phyloP scores from a whole-genome alignment of 805 yeast genomes.

The Kluyveromyces wickerhamii region DNA sequence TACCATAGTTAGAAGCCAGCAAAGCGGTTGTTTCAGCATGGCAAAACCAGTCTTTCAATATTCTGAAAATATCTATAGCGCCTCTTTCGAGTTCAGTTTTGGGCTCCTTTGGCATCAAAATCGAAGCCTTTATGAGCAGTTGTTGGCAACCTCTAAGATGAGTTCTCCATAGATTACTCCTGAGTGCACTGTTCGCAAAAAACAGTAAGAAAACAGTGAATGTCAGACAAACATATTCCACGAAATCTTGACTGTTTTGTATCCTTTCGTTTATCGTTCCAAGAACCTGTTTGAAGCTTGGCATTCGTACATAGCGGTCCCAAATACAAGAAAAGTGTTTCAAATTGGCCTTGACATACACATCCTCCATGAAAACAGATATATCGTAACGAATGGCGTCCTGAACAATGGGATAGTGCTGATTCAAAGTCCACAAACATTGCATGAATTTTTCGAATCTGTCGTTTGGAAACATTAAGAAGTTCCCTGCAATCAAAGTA shows the following conservation, averaged over 20 bases:
- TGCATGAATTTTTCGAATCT: conserved; percentile 2
- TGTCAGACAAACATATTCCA: conserved; percentile 5
- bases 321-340: conserved; percentile 4
- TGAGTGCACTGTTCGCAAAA: conserved; percentile 7
- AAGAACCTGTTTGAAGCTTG: conserved; percentile 8
- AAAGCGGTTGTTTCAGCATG: conserved; percentile 7
- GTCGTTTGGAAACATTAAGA: conserved; percentile 8
- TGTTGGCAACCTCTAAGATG: conserved; percentile 8
- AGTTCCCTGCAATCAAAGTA: conserved; percentile 6
- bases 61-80: conserved; percentile 5
- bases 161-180: conserved; percentile 8
- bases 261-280: conserved; percentile 4
- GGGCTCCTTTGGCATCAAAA: background rate
- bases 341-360: conserved; percentile 4
- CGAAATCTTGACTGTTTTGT: conserved; percentile 1
- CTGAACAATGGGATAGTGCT: background rate
- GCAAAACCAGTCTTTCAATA: conserved; percentile 6
- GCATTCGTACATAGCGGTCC: conserved; percentile 10
- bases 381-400: conserved; percentile 7
- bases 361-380: conserved; percentile 7
- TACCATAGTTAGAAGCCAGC: conserved; percentile 9
- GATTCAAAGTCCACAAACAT: conserved; percentile 1
- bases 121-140: conserved; percentile 4
- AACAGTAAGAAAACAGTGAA: conserved; percentile 8
- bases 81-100: conserved; percentile 1